phyloP scores from a whole-genome alignment of 2,329 filamentous ascomycete species.

The Arthrobotrys conoides region DNA sequence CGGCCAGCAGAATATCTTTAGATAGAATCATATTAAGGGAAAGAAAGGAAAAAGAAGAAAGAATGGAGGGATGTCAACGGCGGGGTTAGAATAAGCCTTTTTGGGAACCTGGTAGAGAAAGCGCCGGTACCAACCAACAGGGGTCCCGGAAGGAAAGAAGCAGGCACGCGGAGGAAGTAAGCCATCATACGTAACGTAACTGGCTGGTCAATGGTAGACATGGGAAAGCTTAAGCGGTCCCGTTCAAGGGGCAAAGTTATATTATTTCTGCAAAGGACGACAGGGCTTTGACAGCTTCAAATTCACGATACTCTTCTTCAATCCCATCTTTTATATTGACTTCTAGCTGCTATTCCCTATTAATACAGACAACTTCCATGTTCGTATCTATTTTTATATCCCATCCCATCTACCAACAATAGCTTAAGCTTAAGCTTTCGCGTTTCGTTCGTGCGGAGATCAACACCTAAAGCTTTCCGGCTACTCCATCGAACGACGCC shows the following conservation, averaged over 20 bases:
- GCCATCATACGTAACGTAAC: not conserved
- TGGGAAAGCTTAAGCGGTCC: constrained; percentile 24
- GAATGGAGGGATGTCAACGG: not conserved
- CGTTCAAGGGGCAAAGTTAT: constrained; percentile 10
- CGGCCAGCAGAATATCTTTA: not conserved
- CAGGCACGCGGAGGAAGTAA: constrained; percentile 6
- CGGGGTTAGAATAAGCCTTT: constrained; percentile 27
- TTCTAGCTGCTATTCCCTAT: too few relatives aligned
- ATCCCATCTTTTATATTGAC: not conserved
- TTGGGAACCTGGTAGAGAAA: not conserved
- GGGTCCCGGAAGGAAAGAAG: constrained; percentile 2
- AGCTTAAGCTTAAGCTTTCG: too few relatives aligned
- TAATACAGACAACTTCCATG: too few relatives aligned
- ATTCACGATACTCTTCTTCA: not conserved
- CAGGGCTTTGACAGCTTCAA: not conserved
- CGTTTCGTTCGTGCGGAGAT: too few relatives aligned
- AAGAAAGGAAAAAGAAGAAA: not conserved
- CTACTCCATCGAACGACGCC: not conserved
- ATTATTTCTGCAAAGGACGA: too few relatives aligned
- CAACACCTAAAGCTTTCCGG: not conserved
- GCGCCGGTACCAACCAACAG: constrained; percentile 3
- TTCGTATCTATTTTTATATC: too few relatives aligned
- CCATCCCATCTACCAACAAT: too few relatives aligned
- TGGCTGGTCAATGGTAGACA: not conserved
- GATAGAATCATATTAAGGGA: not conserved